These are phyloP conservation scores for Russula sp. DNA, from an alignment of 768 basidiomycete genomes.

Conservation along the genomic window DNA sequence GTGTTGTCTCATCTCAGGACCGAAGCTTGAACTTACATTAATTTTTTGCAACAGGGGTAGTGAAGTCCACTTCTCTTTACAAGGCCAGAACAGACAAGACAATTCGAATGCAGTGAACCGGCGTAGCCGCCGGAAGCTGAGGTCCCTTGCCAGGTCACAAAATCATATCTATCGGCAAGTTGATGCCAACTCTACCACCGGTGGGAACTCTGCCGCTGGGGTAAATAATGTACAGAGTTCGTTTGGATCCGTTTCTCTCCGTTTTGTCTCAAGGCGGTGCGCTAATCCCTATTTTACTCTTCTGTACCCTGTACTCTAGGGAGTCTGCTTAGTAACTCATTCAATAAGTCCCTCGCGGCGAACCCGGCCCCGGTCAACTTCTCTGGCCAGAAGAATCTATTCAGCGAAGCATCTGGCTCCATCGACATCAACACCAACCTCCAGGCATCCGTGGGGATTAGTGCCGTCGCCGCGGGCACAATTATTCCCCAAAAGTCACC, in stretches of 20 bases:
- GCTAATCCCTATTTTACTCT: neutral
- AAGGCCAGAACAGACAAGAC: neutral
- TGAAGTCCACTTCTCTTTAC: neutral
- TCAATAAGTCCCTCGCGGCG: neutral
- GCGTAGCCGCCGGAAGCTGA: neutral
- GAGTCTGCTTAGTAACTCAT: neutral
- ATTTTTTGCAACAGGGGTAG: neutral
- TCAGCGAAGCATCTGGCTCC: constrained; percentile 1
- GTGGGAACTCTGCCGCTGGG: neutral
- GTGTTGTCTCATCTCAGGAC: neutral
- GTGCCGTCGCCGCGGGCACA: constrained; percentile 21
- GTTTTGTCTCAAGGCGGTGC: neutral
- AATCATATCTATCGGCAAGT: neutral
- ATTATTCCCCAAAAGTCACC: constrained; percentile 16
- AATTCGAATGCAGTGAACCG: neutral
- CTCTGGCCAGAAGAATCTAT: neutral
- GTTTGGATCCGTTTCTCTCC: neutral
- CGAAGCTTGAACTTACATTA: neutral
- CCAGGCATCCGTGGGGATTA: neutral
- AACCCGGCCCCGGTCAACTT: neutral
- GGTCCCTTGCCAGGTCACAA: neutral
- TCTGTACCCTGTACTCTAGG: neutral
- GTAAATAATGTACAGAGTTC: neutral
- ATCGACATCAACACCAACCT: constrained; percentile 11
- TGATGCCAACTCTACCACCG: neutral